Conservation (phyloP, 1,284 basidiomycete genomes). For the Cryptococcus deneoformans region DNA sequence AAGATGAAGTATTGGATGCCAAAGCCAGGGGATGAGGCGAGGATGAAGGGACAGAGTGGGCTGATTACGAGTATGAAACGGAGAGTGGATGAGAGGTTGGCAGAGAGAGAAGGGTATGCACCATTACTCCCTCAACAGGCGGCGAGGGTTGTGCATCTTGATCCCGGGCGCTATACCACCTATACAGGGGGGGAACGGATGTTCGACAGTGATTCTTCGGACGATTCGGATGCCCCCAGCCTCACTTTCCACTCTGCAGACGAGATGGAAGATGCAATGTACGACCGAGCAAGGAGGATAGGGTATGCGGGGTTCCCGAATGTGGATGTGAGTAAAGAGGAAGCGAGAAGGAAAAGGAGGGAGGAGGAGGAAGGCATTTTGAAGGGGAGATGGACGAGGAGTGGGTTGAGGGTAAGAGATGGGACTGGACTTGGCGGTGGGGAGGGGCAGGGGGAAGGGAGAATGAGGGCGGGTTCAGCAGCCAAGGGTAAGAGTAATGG, state of each 20-base stretch:
- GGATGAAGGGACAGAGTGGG: conserved; percentile 42
- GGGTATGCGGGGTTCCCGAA: conserved; percentile 92
- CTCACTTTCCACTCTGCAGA: conserved; percentile 41
- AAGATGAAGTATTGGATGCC: conserved; percentile 88
- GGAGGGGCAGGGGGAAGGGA: conserved; percentile 25
- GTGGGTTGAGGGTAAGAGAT: conserved; percentile 41
- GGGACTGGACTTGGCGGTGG: conserved; percentile 7
- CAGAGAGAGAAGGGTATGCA: conserved; percentile 64
- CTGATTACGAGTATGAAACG: conserved; percentile 50
- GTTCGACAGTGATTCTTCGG: conserved; percentile 3
- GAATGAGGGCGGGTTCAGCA: conserved; percentile 26
- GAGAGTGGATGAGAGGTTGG: conserved; percentile 54
- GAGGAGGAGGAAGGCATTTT: conserved; percentile 49
- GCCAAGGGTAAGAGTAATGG: no score
- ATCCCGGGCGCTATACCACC: conserved; percentile 15
- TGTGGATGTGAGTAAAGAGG: conserved; percentile 69
- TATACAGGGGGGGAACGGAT: not conserved
- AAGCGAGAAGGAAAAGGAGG: conserved; percentile 30
- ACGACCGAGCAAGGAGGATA: conserved; percentile 66
- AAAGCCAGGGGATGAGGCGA: conserved; percentile 55
- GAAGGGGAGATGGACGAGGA: conserved; percentile 62
- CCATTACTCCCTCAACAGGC: conserved; percentile 69
- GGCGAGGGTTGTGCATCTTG: conserved; percentile 63
- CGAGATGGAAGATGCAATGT: conserved; percentile 57
- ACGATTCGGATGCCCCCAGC: conserved; percentile 47